Conservation (phyloP, 768 basidiomycete species). For the Trametes maxima region DNA sequence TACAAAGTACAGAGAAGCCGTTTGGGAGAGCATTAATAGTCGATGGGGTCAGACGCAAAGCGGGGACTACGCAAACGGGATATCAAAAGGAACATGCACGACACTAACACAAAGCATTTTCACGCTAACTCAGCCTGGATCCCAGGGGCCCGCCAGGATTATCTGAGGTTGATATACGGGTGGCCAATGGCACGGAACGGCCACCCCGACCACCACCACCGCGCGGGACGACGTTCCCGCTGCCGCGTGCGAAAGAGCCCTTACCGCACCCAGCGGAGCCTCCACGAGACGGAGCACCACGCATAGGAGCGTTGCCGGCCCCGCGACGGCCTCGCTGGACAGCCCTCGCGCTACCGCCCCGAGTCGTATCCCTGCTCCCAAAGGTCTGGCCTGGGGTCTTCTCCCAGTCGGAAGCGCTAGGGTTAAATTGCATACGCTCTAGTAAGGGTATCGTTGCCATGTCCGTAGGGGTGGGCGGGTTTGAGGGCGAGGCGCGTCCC, state of each 20-base stretch:
- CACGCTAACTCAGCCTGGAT: too few relatives aligned
- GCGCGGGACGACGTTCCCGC: background rate
- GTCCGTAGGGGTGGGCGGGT: background rate
- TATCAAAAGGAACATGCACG: background rate
- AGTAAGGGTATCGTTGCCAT: conserved; percentile 4
- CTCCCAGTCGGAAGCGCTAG: background rate
- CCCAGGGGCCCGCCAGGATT: too few relatives aligned
- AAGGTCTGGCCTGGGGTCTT: background rate
- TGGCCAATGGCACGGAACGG: background rate
- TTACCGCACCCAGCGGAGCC: background rate
- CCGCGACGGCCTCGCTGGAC: background rate
- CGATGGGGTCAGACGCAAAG: background rate
- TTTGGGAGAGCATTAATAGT: background rate
- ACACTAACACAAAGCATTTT: background rate
- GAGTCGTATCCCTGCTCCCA: background rate
- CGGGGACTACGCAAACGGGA: too few relatives aligned
- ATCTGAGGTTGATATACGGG: background rate
- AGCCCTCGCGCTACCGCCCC: background rate
- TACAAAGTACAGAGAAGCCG: background rate
- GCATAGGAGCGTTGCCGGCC: background rate
- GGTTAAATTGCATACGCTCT: background rate
- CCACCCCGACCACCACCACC: background rate
- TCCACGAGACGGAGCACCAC: background rate
- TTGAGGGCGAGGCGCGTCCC: conserved; percentile 1
- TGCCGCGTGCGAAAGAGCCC: background rate